A percentile compares a stretch with the other conserved stretches of the same genome.
Evolutionary conservation across 108 stramenopile genomes (phyloP).

Genomic region (Skeletonema tropicum): DNA sequence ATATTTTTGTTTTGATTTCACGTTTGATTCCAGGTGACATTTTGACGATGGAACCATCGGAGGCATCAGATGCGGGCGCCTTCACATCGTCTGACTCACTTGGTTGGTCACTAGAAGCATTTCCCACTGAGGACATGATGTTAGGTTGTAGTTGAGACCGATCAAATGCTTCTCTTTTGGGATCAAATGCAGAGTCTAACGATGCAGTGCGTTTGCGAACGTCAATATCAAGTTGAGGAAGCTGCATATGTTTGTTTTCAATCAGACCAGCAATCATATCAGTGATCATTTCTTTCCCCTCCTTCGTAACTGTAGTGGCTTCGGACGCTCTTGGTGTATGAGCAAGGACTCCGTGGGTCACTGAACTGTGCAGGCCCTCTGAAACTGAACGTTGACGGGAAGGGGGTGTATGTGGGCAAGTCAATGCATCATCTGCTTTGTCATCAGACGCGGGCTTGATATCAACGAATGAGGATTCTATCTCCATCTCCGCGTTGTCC

Average conservation of each 20-base stretch:
- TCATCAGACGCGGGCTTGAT: not conserved
- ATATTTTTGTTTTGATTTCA: conserved; percentile 43
- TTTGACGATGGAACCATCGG: conserved; percentile 3
- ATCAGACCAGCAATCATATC: conserved; percentile 53
- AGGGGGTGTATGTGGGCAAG: not conserved
- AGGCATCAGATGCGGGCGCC: not conserved
- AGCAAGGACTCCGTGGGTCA: conserved; percentile 28
- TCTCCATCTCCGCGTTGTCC: not conserved
- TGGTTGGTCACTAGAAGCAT: not conserved
- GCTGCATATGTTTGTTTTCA: conserved; percentile 25
- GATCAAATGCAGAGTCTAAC: not conserved
- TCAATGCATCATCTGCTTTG: not conserved
- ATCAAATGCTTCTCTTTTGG: not conserved
- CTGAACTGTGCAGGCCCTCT: not conserved
- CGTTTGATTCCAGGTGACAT: conserved; percentile 6
- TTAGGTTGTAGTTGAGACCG: not conserved
- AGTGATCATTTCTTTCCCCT: conserved; percentile 54
- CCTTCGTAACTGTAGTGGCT: conserved; percentile 35
- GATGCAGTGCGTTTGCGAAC: not conserved
- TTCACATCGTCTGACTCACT: conserved; percentile 5
- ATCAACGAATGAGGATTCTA: not conserved
- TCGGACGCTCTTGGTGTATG: conserved; percentile 34
- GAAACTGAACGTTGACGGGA: not conserved
- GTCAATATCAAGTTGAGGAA: conserved; percentile 6
- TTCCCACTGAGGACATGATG: not conserved